Evolutionary conservation across 768 basidiomycete genomes (phyloP), one percentile per base, ranked within the genome.

Genomic region (Cystofilobasidium ferigula): DNA sequence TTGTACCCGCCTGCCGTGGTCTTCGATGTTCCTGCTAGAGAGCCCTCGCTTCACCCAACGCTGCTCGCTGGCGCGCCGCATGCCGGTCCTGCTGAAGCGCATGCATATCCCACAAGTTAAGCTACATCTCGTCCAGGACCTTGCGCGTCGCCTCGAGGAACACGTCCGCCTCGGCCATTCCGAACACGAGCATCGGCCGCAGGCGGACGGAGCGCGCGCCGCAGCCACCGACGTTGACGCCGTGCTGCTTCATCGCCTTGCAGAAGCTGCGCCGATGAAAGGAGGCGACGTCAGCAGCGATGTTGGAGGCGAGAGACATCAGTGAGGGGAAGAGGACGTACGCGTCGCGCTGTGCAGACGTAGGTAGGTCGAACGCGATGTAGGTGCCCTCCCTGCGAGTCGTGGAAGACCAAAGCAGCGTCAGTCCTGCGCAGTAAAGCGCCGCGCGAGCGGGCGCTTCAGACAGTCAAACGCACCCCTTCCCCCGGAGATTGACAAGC

Each of bases 221-320:
- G 43, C 74, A 73, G 1, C 75, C 78, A 28, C 76, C 78, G 65
- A 78, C 76, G 30, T 76, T 71, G 43, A 79, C 74, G 40, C 78
- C 78, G 22, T 70, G 58, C 28, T 64, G 57, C 61, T 74, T 71
- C 72, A 78, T 75, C 40, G 63, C 51, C 30, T 54, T 54, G 51
- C 51, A 54, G 51, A 54, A 54, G 1, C 51, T 54, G 51, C 14
- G 3, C 22, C 4, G 47, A n/a, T 20, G 47, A 10, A 24, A 14
- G 47, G 26, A 24, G 45, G 45, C 45, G 45, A 48, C 22, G 24
- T 51, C 24, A 51, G 28, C 48, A 10, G 47, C 10, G 26, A 42
- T 22, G n/a, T n/a, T n/a, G n/a, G n/a, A n/a, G 45, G 45, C 45
- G 45, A 48, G 10, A 48, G 13, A 47, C 22, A 47, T 8, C n/a